Evolutionary conservation across 108 stramenopile species (phyloP).

Genomic region (Hondaea fermentalgiana): DNA sequence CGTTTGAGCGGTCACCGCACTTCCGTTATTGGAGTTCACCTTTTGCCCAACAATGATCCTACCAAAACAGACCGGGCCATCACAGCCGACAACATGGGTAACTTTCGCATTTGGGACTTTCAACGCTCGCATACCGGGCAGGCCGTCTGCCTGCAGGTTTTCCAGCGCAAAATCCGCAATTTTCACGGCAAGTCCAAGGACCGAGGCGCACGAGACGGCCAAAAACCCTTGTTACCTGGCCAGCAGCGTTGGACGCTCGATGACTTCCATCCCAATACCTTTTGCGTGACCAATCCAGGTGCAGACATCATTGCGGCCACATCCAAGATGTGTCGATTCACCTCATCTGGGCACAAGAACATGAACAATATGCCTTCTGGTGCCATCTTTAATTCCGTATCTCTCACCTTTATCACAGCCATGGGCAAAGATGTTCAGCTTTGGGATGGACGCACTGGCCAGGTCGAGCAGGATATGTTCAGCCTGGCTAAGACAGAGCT

Average conservation of each 20-base stretch:
- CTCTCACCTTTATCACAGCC: background rate
- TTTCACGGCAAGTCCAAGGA: slow-evolving; percentile 13
- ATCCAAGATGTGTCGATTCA: background rate
- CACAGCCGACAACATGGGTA: background rate
- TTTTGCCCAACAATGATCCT: background rate
- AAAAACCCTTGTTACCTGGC: background rate
- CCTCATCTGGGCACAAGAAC: background rate
- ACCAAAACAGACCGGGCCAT: background rate
- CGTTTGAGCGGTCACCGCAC: background rate
- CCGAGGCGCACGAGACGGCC: background rate
- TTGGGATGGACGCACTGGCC: background rate
- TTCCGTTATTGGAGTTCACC: background rate
- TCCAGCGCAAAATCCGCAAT: background rate
- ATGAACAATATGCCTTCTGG: background rate
- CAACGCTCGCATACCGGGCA: background rate
- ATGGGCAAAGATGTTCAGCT: background rate
- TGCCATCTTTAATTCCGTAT: background rate
- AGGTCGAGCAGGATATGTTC: background rate
- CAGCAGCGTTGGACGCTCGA: background rate
- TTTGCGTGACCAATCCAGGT: background rate
- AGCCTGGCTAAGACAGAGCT: background rate
- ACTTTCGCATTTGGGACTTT: slow-evolving; percentile 9
- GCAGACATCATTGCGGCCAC: background rate
- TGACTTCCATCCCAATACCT: background rate
- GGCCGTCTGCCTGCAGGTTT: slow-evolving; percentile 1